Conservation (phyloP, 2,329 filamentous ascomycete genomes). For the Colletotrichum somersetense region DNA sequence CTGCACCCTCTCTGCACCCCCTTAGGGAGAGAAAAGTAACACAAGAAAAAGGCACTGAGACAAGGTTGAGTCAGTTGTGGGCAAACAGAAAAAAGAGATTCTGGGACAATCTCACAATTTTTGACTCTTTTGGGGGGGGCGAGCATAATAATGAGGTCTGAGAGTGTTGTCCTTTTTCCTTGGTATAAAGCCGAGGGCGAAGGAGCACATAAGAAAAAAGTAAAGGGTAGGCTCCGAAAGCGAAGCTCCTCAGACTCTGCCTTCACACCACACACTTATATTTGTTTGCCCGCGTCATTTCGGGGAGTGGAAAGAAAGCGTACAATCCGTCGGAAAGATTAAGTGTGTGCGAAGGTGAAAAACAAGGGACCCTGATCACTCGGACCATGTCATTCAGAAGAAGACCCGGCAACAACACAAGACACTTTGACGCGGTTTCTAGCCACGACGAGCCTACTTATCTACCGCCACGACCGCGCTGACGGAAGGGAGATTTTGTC, state of each 20-base stretch:
- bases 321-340: neutral
- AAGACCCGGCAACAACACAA: slow-evolving; percentile 17
- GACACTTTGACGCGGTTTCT: slow-evolving; percentile 3
- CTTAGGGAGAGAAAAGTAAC: neutral
- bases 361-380: neutral
- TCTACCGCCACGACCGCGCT: slow-evolving; percentile 24
- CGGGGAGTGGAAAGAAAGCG: slow-evolving; percentile 12
- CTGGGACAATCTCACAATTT: slow-evolving; percentile 35
- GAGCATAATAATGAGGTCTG: neutral
- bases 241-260: neutral
- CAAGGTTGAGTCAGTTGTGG: slow-evolving; percentile 24
- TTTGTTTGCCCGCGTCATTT: neutral
- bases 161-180: slow-evolving; percentile 1
- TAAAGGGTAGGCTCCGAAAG: neutral
- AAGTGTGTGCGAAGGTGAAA: neutral
- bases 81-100: slow-evolving; percentile 17
- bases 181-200: slow-evolving; percentile 12
- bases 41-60: slow-evolving; percentile 26
- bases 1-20: slow-evolving; percentile 9
- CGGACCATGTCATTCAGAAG: slow-evolving; percentile 38
- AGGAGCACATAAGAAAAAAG: neutral
- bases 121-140: slow-evolving; percentile 19
- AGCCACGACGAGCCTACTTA: neutral
- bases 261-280: neutral
- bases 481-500: slow-evolving; percentile 5